A percentile compares a stretch with the other conserved stretches of the same genome.
Conservation (phyloP, 768 basidiomycete species). For the Leccinum arenicola region DNA sequence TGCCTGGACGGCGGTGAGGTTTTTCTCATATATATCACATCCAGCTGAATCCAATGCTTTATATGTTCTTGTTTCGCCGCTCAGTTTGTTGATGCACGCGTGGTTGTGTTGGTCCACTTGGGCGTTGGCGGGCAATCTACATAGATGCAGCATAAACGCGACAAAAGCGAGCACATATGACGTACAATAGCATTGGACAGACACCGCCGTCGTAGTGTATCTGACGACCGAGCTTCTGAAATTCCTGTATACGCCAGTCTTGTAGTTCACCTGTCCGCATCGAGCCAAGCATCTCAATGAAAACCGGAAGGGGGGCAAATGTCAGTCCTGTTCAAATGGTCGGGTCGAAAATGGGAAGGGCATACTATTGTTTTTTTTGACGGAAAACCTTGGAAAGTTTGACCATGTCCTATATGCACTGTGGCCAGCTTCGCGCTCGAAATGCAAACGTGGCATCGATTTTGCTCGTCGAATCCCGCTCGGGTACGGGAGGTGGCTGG, state of each 20-base stretch:
- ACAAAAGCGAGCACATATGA: too few relatives aligned
- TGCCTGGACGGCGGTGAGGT: conserved; percentile 31
- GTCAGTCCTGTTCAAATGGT: neutral
- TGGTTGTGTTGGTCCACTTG: conserved; percentile 27
- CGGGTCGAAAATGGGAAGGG: neutral
- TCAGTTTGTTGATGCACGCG: conserved; percentile 16
- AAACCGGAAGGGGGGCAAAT: conserved; percentile 44
- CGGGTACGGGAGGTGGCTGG: conserved; percentile 71
- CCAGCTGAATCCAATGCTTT: conserved; percentile 45
- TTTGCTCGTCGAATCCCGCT: conserved; percentile 44
- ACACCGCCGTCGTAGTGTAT: too few relatives aligned
- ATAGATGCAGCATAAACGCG: neutral
- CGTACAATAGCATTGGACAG: too few relatives aligned
- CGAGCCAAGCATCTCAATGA: conserved; percentile 95
- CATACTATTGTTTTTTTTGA: conserved; percentile 57
- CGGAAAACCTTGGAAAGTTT: conserved; percentile 66
- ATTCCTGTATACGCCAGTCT: too few relatives aligned
- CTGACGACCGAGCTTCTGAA: too few relatives aligned
- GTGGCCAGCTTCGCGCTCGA: conserved; percentile 58
- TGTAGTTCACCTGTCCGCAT: too few relatives aligned
- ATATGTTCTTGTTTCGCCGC: conserved; percentile 34
- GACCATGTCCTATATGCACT: conserved; percentile 45
- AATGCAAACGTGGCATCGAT: conserved; percentile 62
- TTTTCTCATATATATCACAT: conserved; percentile 34
- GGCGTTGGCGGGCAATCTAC: conserved; percentile 28